Evolutionary conservation across 371 early-diverging fungal species (phyloP), one percentile per base, ranked within the genome.

Genomic region (Mucor piriformis): DNA sequence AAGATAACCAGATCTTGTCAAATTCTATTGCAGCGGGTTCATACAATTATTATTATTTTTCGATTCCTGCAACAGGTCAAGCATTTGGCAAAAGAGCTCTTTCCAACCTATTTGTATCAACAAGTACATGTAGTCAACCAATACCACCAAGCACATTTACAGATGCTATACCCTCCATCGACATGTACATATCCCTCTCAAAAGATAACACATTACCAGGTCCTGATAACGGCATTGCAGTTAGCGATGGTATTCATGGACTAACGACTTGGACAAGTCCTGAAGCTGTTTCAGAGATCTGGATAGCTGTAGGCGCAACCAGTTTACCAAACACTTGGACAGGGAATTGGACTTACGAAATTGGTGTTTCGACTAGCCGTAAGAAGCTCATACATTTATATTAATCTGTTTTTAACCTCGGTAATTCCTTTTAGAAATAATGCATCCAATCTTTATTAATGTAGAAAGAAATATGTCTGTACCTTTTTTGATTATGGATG

Each of bases 321-420:
- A 38, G 75, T 1, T 52, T 77, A 25, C 56, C 59, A 12, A 63
- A 54, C 13, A 33, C 69, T 23, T 79, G 76, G 77, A 51, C 63
- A 23, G 85, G 83, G 0, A 74, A 77, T 20, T 85, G 82, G 82
- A 70, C 81, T n/a, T 83, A 74, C 54, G 75, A 83, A 54, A 69
- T 85, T 25, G 83, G 74, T 24, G 69, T 74, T 48, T 83, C 86
- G 7, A 83, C 78, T 15, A 66, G 61, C 53, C 72, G 85, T 83
- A 76, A 66, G 69, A 44, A 55, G 24, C 33, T 16, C 16, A 21
- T 29, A 29, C 27, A 23, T 16, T 25, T n/a, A 8, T 18, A 43
- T 13, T 13, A 24, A 46, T 13, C 12, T 20, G 27, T 11, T 6
- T 8, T 3, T 29, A 6, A n/a, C 20, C 6, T 43, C 35, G 6